Base-by-base conservation (phyloP, 2,329 filamentous ascomycete species). In the Rhexocercosporidium sp. region DNA sequence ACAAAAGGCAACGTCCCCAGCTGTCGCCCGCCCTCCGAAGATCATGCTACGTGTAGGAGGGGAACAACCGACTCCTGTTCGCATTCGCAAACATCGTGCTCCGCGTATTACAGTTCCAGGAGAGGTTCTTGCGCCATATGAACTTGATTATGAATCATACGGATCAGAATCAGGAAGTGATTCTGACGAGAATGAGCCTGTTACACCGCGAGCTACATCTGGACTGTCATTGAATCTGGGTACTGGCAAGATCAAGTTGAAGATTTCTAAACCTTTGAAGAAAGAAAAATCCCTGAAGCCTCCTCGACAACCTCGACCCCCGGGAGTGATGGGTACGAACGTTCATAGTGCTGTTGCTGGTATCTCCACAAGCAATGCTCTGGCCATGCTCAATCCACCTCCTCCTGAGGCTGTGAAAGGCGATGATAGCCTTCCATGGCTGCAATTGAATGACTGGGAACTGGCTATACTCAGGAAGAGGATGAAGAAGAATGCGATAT, bases 401-500 rank as follows among this genome's bases (percentile, higher is more conserved):
- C 88, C 88, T 0, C 83, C 86, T 31, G 84, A 89, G 69, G 86
- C 86, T 1, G 81, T 86, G 1, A 79, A 85, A 16, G 88, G 88
- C 31, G 88, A 86, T 64, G 74, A 81, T 2, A 85, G 90, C 66
- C 85, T 86, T 12, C 89, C 89, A 0, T 91, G 89, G 89, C 81
- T 90, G 27, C 87, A 88, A 72, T 82, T 91, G 44, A 90, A 88
- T 7, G 81, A 84, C 18, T 90, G 86, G 69, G 89, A 91, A 75
- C 81, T 91, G 56, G 88, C 88, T 0, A 86, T 88, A 70, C 83
- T 96, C 8, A 84, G 92, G 68, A 96, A 96, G 80, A 86, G 91
- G 20, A 96, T 96, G 92, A 96, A 96, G 85, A 96, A 96, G 83
- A 96, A 96, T 75, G 91, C 92, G 0, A 90, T 92, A 4, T 96